A percentile compares a stretch with the other conserved stretches of the same genome.
Conservation (phyloP, 345 rosid species). For the Gossypium mustelinum region DNA sequence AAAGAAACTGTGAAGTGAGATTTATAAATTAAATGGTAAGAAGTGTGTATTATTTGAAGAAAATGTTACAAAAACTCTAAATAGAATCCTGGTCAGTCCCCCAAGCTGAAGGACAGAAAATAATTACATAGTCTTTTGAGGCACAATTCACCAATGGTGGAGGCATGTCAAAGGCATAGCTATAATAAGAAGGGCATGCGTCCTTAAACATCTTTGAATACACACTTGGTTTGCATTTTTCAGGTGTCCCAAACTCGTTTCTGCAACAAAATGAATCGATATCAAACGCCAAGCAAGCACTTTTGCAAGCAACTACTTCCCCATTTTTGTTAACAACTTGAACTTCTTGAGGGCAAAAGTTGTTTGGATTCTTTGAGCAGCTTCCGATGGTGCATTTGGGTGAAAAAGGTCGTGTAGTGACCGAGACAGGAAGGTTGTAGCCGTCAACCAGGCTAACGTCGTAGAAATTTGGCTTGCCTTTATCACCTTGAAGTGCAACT, state of each 20-base stretch:
- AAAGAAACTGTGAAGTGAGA: too few relatives aligned
- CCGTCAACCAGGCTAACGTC: conserved; percentile 86
- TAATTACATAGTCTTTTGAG: conserved; percentile 43
- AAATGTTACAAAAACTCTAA: neutral
- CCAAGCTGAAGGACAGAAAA: conserved; percentile 56
- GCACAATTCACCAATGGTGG: conserved; percentile 49
- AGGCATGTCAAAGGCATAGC: conserved; percentile 59
- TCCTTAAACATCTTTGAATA: conserved; percentile 76
- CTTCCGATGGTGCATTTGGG: conserved; percentile 53
- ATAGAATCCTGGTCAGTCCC: conserved; percentile 22
- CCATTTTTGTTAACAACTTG: conserved; percentile 46
- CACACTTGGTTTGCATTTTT: conserved; percentile 49
- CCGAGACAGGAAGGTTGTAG: conserved; percentile 60
- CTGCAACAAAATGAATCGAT: conserved; percentile 67
- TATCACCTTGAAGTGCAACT: conserved; percentile 47
- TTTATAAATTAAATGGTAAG: neutral
- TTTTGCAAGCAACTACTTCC: conserved; percentile 70
- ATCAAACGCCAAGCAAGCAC: conserved; percentile 79
- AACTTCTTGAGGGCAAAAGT: conserved; percentile 56
- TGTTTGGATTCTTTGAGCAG: conserved; percentile 44
- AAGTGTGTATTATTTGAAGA: neutral
- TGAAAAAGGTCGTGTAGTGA: conserved; percentile 29
- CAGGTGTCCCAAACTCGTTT: conserved; percentile 66
- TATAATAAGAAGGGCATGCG: conserved; percentile 70
- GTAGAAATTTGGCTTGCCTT: conserved; percentile 44